Percentiles rank a stretch among this genome's conserved stretches.
Conservation (phyloP, 2,329 filamentous ascomycete genomes). For the Bipolaris victoriae region DNA sequence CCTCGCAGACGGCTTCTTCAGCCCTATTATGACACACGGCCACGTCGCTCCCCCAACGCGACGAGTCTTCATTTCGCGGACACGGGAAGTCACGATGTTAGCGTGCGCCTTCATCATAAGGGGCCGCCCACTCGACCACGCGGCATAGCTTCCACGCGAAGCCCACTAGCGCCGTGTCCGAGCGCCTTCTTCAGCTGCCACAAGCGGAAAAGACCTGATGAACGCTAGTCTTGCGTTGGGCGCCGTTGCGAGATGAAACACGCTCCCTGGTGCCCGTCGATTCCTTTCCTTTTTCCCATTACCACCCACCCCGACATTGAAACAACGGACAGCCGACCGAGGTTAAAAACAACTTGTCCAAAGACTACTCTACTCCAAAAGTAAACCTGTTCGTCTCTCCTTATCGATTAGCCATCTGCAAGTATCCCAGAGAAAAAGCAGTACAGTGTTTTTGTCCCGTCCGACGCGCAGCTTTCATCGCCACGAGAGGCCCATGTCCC, state of each 20-base stretch:
- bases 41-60: slow-evolving; percentile 10
- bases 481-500: background rate
- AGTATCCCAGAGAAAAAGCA: no score
- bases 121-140: slow-evolving; percentile 7
- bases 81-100: slow-evolving; percentile 15
- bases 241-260: slow-evolving; percentile 16
- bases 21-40: slow-evolving; percentile 16
- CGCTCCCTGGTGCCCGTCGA: background rate
- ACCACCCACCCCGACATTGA: background rate
- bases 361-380: background rate
- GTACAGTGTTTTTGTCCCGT: no score
- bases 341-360: background rate
- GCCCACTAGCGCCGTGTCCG: background rate
- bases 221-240: slow-evolving; percentile 7
- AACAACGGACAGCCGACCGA: background rate
- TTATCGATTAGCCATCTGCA: background rate
- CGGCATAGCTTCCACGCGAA: slow-evolving; percentile 34
- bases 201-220: slow-evolving; percentile 3
- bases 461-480: background rate
- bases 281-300: background rate
- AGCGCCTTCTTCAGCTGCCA: slow-evolving; percentile 1
- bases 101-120: slow-evolving; percentile 2
- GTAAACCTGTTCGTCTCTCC: background rate
- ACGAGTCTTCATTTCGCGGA: slow-evolving; percentile 18
- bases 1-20: slow-evolving; percentile 22